Base-by-base conservation (phyloP, 345 rosid genomes). In the Euphorbia peplus region DNA sequence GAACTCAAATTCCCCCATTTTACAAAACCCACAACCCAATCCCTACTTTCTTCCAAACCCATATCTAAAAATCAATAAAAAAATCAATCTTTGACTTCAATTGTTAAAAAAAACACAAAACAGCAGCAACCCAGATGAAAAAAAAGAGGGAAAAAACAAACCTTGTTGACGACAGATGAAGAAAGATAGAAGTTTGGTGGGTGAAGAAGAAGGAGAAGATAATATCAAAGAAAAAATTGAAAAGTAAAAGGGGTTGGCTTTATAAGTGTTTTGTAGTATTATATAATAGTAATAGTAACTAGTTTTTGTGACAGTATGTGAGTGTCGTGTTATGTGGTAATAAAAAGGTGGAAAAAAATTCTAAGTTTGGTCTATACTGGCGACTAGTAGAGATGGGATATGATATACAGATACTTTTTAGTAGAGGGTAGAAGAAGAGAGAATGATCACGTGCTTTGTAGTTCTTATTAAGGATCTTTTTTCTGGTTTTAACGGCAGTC, bases 381-480 rank as follows among this genome's bases (percentile, higher is more conserved):
- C 42, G 64, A 69, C 57, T 28, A 26, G n/a, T n/a, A n/a, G n/a
- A n/a, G n/a, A n/a, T n/a, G n/a, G n/a, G n/a, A n/a, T n/a, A n/a
- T n/a, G 1, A 18, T 0, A 3, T 47, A 14, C 16, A 1, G 19
- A 24, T 54, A 24, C 10, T 21, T n/a, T 12, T 10, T 24, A 8
- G 2, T 5, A 13, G 42, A 25, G 24, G 18, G 39, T 19, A 3
- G 28, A 53, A 4, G 44, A 8, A 3, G 55, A 25, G 67, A 26
- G 67, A 62, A 70, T 39, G 68, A 39, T 70, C 74, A 70, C 62
- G 53, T 26, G 62, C 61, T 70, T 28, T n/a, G 21, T n/a, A 54
- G 15, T 53, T 26, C 8, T 28, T 8, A 46, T 7, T 16, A 28
- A 42, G 13, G 26, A 21, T 24, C n/a, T n/a, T n/a, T n/a, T 50